Percentiles rank a stretch among this genome's conserved stretches.
phyloP scores from a whole-genome alignment of 805 yeast genomes.

The Ogataea chonburiensis region DNA sequence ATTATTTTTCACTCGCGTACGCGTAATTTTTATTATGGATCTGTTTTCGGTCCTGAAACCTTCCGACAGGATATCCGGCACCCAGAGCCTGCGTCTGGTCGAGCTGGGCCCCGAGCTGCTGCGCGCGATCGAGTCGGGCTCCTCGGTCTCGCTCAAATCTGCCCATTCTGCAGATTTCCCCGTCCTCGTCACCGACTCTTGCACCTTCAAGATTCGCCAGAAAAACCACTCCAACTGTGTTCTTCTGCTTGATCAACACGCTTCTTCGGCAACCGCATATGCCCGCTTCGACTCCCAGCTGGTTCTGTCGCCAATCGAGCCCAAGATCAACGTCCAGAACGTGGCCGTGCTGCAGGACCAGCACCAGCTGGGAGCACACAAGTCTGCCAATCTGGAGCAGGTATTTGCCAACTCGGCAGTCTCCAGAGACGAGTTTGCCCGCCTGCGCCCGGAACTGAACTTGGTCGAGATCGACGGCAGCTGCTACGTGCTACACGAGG shows the following conservation, averaged over 20 bases:
- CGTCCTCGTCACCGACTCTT: slow-evolving; percentile 56
- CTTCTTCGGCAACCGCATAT: slow-evolving; percentile 8
- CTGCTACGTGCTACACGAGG: slow-evolving; percentile 16
- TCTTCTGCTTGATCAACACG: slow-evolving; percentile 41
- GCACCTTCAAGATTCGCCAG: slow-evolving; percentile 68
- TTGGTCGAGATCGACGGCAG: slow-evolving; percentile 15
- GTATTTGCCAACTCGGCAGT: slow-evolving; percentile 16
- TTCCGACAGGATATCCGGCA: slow-evolving; percentile 16
- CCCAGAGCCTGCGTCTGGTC: slow-evolving; percentile 43
- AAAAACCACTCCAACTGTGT: slow-evolving; percentile 87
- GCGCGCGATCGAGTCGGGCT: slow-evolving; percentile 32
- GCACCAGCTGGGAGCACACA: slow-evolving; percentile 1
- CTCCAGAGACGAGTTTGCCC: slow-evolving; percentile 10
- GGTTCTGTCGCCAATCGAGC: slow-evolving; percentile 11
- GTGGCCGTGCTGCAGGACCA: slow-evolving; percentile 15
- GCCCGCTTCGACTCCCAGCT: slow-evolving; percentile 18
- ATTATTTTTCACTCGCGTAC: slow-evolving; percentile 5
- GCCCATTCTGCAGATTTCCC: slow-evolving; percentile 34
- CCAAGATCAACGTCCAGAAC: slow-evolving; percentile 10
- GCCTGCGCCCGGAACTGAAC: slow-evolving; percentile 11
- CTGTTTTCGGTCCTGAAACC: slow-evolving; percentile 28
- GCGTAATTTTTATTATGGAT: slow-evolving; percentile 24
- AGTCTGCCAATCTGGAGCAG: slow-evolving; percentile 2
- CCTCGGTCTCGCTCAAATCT: slow-evolving; percentile 23
- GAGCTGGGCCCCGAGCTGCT: slow-evolving; percentile 53